Evolutionary conservation across 2,329 filamentous ascomycete species (phyloP).

Genomic region (Hypoxylon sp.): DNA sequence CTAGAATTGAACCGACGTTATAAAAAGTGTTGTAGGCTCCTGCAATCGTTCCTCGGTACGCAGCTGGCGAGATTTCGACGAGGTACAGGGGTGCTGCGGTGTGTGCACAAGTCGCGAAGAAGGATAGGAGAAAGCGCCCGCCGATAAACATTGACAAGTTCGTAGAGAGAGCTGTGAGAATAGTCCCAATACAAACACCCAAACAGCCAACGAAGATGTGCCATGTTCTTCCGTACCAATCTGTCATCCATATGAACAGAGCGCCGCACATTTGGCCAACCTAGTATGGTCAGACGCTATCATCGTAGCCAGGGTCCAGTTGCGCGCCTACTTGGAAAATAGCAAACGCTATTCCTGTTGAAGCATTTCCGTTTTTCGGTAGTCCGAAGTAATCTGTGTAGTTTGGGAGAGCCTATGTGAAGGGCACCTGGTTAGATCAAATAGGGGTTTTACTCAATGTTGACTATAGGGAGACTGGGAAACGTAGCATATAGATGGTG

Average conservation of each 20-base stretch:
- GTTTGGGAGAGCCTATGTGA: conserved; percentile 54
- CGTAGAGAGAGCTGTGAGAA: conserved; percentile 63
- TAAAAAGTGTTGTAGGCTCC: conserved; percentile 65
- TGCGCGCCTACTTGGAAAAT: conserved; percentile 56
- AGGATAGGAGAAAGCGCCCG: conserved; percentile 64
- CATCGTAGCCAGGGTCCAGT: neutral
- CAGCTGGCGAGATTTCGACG: conserved; percentile 72
- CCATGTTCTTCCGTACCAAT: conserved; percentile 61
- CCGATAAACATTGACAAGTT: conserved; percentile 65
- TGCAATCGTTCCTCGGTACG: conserved; percentile 70
- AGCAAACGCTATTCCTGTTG: conserved; percentile 62
- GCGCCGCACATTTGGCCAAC: conserved; percentile 61
- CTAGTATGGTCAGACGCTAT: conserved; percentile 40
- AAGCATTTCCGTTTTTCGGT: conserved; percentile 55
- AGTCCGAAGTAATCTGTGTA: conserved; percentile 60
- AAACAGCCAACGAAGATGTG: conserved; percentile 63
- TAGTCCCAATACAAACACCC: conserved; percentile 65
- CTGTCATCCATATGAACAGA: conserved; percentile 61
- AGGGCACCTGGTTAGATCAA: neutral
- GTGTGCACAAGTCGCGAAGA: conserved; percentile 69
- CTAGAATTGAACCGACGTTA: conserved; percentile 56
- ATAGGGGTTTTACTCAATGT: neutral
- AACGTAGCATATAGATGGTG: neutral
- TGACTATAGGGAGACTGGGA: too few species aligned
- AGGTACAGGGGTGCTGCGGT: conserved; percentile 72